Conservation (phyloP, 108 stramenopile genomes). For the Asterionellopsis glacialis region DNA sequence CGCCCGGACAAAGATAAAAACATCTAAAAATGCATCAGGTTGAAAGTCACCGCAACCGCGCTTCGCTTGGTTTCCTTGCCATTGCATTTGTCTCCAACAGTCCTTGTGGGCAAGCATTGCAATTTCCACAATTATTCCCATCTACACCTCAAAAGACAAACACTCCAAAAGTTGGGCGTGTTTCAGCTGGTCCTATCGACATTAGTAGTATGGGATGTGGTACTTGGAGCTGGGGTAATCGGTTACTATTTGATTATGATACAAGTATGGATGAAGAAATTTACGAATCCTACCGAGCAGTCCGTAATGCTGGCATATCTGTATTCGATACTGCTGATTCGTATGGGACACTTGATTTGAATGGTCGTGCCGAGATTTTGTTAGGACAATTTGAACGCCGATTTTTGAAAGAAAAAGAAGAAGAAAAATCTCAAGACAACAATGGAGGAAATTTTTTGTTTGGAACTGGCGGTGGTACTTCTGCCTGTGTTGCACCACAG, state of each 20-base stretch:
- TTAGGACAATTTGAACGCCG: constrained; percentile 74
- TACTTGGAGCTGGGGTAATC: constrained; percentile 86
- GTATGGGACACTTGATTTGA: constrained; percentile 81
- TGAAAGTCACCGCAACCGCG: too few species aligned
- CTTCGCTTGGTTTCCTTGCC: too few species aligned
- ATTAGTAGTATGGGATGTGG: constrained; percentile 70
- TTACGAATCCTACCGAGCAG: constrained; percentile 56
- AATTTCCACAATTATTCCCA: too few species aligned
- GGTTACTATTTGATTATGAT: constrained; percentile 74
- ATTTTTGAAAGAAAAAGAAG: constrained; percentile 41
- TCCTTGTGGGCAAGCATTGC: too few species aligned
- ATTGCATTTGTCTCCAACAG: too few species aligned
- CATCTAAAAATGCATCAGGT: too few species aligned
- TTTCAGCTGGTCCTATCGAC: constrained; percentile 65
- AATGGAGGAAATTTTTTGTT: constrained; percentile 19
- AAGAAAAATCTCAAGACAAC: constrained; percentile 3
- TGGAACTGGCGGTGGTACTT: neutral
- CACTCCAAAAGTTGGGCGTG: constrained; percentile 12
- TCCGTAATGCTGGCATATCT: constrained; percentile 71
- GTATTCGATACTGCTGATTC: constrained; percentile 85
- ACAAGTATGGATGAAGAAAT: constrained; percentile 79
- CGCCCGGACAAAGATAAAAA: too few species aligned
- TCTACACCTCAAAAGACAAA: too few species aligned
- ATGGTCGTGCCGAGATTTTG: constrained; percentile 76
- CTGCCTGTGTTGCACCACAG: constrained; percentile 25